These are phyloP conservation scores for Apiospora arundinis DNA, from an alignment of 2,329 filamentous ascomycete genomes.

Conservation along the genomic window DNA sequence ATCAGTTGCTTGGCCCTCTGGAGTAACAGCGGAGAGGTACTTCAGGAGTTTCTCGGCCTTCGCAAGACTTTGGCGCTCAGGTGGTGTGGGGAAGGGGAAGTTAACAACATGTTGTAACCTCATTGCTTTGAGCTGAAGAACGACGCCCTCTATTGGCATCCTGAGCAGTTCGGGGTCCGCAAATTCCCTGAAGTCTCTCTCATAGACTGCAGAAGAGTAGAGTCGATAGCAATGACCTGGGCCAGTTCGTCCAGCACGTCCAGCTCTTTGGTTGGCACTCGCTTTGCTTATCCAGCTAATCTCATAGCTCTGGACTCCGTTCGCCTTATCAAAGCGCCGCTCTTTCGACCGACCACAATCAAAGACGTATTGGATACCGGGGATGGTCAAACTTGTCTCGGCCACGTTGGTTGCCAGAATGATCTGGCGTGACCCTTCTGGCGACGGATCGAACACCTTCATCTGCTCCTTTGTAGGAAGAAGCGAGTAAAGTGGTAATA, in stretches of 20 bases:
- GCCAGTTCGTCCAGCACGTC: constrained; percentile 92
- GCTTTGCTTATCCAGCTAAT: constrained; percentile 98
- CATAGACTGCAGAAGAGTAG: constrained; percentile 94
- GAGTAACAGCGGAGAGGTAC: constrained; percentile 81
- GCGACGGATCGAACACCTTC: constrained; percentile 84
- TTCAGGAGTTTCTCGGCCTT: constrained; percentile 86
- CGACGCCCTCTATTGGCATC: constrained; percentile 91
- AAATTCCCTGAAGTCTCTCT: constrained; percentile 85
- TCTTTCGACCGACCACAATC: constrained; percentile 94
- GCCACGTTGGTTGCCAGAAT: constrained; percentile 96
- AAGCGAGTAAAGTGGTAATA: constrained; percentile 93
- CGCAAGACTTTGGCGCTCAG: constrained; percentile 75
- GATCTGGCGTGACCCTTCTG: constrained; percentile 82
- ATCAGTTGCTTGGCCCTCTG: constrained; percentile 76
- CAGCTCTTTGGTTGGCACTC: constrained; percentile 87
- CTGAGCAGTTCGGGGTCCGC: constrained; percentile 87
- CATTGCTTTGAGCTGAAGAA: constrained; percentile 94
- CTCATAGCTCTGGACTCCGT: constrained; percentile 94
- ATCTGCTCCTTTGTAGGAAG: constrained; percentile 90
- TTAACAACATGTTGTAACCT: constrained; percentile 87
- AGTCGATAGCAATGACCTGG: constrained; percentile 95
- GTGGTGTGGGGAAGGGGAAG: constrained; percentile 95
- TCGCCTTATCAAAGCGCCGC: constrained; percentile 84
- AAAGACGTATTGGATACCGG: constrained; percentile 93
- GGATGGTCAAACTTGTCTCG: constrained; percentile 96